These are phyloP conservation scores for Penicillium steckii DNA, from an alignment of 495 filamentous ascomycete genomes.

Conservation along the genomic window DNA sequence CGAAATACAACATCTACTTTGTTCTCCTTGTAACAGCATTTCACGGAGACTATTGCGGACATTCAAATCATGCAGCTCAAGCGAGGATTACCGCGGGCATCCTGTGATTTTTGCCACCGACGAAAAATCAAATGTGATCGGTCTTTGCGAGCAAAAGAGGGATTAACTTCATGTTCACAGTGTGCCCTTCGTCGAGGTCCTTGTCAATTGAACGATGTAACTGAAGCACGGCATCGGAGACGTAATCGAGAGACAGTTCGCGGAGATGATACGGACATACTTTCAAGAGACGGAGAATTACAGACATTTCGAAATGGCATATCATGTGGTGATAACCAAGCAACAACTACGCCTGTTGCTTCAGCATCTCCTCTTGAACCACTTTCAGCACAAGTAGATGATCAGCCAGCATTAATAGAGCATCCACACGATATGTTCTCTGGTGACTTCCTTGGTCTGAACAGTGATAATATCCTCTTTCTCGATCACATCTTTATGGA, in stretches of 20 bases:
- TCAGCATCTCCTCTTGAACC: background rate
- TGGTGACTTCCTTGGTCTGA: background rate
- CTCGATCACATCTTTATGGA: conserved; percentile 11
- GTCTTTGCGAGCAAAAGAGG: conserved; percentile 1
- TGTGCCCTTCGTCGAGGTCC: background rate
- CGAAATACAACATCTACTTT: background rate
- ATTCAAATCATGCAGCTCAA: conserved; percentile 1
- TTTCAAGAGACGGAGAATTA: background rate
- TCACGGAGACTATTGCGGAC: background rate
- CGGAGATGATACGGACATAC: background rate
- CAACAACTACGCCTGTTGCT: background rate
- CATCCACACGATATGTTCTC: background rate
- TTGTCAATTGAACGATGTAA: background rate
- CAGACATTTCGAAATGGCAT: background rate
- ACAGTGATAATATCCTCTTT: conserved; percentile 5
- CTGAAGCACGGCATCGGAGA: background rate
- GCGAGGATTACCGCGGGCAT: conserved; percentile 5
- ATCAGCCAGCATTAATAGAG: background rate
- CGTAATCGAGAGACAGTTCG: background rate
- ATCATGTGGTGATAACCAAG: background rate
- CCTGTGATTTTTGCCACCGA: conserved; percentile 8
- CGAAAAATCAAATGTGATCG: conserved; percentile 10
- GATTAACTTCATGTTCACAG: conserved; percentile 1
- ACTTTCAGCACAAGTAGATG: background rate
- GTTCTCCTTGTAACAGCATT: background rate